Percentiles rank a stretch among this genome's conserved stretches.
Conservation (phyloP, 441 rosid genomes). For the Isatis lusitanica region DNA sequence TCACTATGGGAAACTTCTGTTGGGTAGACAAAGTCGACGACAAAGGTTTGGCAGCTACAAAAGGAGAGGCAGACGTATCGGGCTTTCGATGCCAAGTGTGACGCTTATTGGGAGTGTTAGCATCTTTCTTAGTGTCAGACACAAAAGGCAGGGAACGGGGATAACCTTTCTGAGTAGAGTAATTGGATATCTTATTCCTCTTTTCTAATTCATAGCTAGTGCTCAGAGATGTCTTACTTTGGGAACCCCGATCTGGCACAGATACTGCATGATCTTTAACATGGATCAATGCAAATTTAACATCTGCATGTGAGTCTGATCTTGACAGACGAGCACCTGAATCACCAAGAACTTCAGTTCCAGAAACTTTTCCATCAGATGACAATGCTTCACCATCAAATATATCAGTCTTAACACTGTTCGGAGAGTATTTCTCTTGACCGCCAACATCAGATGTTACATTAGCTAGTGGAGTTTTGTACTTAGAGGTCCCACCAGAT, state of each 20-base stretch:
- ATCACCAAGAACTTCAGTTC: conserved; percentile 38
- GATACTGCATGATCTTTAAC: conserved; percentile 33
- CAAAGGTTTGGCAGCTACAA: conserved; percentile 46
- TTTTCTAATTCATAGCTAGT: conserved; percentile 34
- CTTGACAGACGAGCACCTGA: conserved; percentile 33
- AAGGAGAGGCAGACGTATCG: conserved; percentile 39
- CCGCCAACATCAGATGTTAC: conserved; percentile 41
- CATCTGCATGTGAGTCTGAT: conserved; percentile 32
- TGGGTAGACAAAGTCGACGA: conserved; percentile 42
- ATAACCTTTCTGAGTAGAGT: conserved; percentile 43
- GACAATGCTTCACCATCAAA: conserved; percentile 35
- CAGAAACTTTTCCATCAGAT: conserved; percentile 40
- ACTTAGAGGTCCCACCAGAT: conserved; percentile 29
- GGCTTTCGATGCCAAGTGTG: conserved; percentile 76
- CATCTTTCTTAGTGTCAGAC: conserved; percentile 44
- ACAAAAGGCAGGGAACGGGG: conserved; percentile 43
- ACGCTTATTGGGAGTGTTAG: conserved; percentile 48
- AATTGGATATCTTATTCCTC: conserved; percentile 41
- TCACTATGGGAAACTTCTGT: conserved; percentile 43
- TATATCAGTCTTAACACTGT: conserved; percentile 10
- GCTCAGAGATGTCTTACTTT: conserved; percentile 32
- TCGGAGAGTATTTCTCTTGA: conserved; percentile 38
- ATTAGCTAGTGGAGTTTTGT: conserved; percentile 33
- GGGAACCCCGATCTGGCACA: conserved; percentile 32
- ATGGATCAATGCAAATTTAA: conserved; percentile 15